Evolutionary conservation across 2,329 filamentous ascomycete species (phyloP).

Genomic region (Pseudogymnoascus sp.): DNA sequence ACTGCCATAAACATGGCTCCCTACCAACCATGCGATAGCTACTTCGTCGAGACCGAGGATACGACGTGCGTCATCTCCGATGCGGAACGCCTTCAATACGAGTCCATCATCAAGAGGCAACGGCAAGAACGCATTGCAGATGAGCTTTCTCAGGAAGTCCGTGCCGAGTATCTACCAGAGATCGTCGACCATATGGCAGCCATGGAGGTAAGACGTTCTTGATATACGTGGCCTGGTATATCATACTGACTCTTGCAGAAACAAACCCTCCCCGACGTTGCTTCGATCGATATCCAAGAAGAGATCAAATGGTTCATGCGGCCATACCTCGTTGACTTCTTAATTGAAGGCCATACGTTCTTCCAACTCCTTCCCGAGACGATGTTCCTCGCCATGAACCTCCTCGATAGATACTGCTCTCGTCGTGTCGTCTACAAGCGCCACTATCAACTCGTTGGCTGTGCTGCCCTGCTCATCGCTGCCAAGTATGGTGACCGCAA

Average conservation of each 20-base stretch:
- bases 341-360: constrained; percentile 91
- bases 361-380: constrained; percentile 93
- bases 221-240: constrained; percentile 8
- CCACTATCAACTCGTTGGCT: constrained; percentile 96
- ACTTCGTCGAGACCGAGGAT: constrained; percentile 56
- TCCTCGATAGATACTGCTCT: constrained; percentile 95
- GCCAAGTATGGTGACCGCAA: constrained; percentile 99
- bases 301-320: constrained; percentile 99
- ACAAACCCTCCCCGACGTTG: constrained; percentile 89
- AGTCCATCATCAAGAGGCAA: constrained; percentile 69
- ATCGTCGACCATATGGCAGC: constrained; percentile 88
- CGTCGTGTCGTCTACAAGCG: constrained; percentile 97
- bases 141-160: constrained; percentile 75
- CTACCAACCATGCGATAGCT: constrained; percentile 55
- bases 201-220: constrained; percentile 60
- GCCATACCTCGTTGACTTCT: constrained; percentile 94
- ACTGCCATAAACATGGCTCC: constrained; percentile 23
- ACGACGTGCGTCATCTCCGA: constrained; percentile 25
- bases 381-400: constrained; percentile 90
- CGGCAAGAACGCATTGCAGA: constrained; percentile 82
- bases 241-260: constrained; percentile 39
- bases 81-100: constrained; percentile 54
- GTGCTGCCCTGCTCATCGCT: constrained; percentile 88
- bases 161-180: constrained; percentile 89
- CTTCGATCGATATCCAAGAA: constrained; percentile 96